Evolutionary conservation across 1,284 basidiomycete species (phyloP).

Genomic region (Papiliotrema laurentii): DNA sequence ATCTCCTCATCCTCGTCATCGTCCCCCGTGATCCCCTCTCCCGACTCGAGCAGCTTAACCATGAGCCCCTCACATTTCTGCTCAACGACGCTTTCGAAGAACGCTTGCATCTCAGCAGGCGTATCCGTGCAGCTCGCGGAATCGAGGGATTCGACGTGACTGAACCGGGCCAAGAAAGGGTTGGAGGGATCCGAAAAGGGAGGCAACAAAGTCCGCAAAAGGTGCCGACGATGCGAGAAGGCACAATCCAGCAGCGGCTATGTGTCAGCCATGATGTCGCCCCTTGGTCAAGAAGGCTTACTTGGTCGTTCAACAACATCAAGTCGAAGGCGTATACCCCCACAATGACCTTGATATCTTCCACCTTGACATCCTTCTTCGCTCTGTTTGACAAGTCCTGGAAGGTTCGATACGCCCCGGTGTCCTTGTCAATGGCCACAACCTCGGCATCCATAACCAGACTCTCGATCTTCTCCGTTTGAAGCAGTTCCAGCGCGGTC

Average conservation of each 20-base stretch:
- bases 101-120: slow-evolving; percentile 63
- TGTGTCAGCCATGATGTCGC: neutral
- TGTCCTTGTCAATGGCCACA: slow-evolving; percentile 86
- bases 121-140: slow-evolving; percentile 48
- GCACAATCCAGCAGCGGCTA: slow-evolving; percentile 67
- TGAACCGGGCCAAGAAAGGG: slow-evolving; percentile 60
- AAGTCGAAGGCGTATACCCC: slow-evolving; percentile 95
- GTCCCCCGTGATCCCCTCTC: slow-evolving; percentile 35
- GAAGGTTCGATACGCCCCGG: slow-evolving; percentile 85
- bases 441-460: slow-evolving; percentile 96
- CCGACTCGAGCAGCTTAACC: slow-evolving; percentile 69
- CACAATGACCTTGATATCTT: slow-evolving; percentile 93
- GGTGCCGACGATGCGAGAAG: slow-evolving; percentile 66
- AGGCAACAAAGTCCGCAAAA: slow-evolving; percentile 61
- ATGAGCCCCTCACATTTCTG: slow-evolving; percentile 87
- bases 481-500: slow-evolving; percentile 27
- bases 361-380: slow-evolving; percentile 93
- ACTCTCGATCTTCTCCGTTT: slow-evolving; percentile 52
- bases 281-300: slow-evolving; percentile 44
- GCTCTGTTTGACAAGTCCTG: slow-evolving; percentile 94
- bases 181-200: slow-evolving; percentile 52
- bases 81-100: slow-evolving; percentile 75
- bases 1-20: slow-evolving; percentile 35
- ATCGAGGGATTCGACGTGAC: slow-evolving; percentile 72
- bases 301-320: slow-evolving; percentile 89